Evolutionary conservation across 2,329 filamentous ascomycete species (phyloP).

Genomic region (Talaromyces funiculosus): DNA sequence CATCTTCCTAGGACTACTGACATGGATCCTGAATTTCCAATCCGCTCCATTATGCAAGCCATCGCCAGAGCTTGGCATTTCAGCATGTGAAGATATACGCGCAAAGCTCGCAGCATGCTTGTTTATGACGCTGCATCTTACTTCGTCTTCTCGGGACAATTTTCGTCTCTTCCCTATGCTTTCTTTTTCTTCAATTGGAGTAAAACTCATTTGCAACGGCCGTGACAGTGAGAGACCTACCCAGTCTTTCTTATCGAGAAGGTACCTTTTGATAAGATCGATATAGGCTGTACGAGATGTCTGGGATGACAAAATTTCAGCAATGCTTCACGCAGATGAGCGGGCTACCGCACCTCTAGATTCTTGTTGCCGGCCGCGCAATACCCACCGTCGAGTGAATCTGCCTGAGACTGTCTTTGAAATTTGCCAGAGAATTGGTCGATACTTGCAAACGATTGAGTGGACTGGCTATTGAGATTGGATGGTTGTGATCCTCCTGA

Average conservation of each 20-base stretch:
- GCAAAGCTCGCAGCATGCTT: slow-evolving; percentile 4
- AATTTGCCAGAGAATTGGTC: not conserved
- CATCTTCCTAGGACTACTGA: not conserved
- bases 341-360: not conserved
- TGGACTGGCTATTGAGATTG: not conserved
- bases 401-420: not conserved
- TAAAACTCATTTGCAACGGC: slow-evolving; percentile 30
- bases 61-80: not conserved
- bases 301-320: not conserved
- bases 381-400: not conserved
- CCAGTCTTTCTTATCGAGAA: slow-evolving; percentile 35
- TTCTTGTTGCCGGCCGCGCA: not conserved
- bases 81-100: not conserved
- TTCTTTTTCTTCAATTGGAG: slow-evolving; percentile 24
- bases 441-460: not conserved
- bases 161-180: slow-evolving; percentile 32
- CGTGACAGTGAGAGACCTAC: slow-evolving; percentile 29
- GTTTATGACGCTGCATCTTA: slow-evolving; percentile 18
- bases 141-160: slow-evolving; percentile 27
- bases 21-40: not conserved
- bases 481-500: not conserved
- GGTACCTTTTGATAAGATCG: slow-evolving; percentile 26
- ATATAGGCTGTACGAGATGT: slow-evolving; percentile 14
- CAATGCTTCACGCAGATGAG: too few relatives aligned
- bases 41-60: not conserved